phyloP scores from a whole-genome alignment of 371 early-diverging fungal genomes.

The Haplosporangium sp. region DNA sequence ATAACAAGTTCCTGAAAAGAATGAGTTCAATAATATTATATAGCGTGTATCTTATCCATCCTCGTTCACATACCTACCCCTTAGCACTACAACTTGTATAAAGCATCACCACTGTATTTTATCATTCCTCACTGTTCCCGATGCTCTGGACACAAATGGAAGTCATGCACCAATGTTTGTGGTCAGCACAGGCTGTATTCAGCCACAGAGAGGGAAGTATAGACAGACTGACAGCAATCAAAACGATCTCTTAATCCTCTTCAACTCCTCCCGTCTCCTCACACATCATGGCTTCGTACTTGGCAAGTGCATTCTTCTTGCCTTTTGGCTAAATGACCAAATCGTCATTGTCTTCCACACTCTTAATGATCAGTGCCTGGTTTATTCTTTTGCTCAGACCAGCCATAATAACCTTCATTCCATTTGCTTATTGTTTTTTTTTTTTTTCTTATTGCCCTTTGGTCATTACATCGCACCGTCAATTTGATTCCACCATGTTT shows the following conservation, averaged over 20 bases:
- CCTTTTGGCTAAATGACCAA: no score
- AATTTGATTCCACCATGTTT: neutral
- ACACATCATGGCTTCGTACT: constrained; percentile 25
- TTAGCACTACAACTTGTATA: no score
- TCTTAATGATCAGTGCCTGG: no score
- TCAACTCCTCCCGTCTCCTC: neutral
- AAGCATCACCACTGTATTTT: no score
- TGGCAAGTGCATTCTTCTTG: constrained; percentile 17
- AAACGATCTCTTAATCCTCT: neutral
- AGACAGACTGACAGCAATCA: neutral
- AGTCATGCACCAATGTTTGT: no score
- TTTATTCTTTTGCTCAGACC: no score
- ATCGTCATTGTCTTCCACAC: neutral
- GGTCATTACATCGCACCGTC: neutral
- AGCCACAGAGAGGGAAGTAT: no score
- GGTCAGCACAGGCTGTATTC: no score
- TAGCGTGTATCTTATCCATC: neutral
- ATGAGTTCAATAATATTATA: neutral
- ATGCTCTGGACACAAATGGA: no score
- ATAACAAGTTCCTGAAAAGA: neutral
- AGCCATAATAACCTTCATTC: neutral
- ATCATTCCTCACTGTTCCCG: no score
- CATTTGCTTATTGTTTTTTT: neutral
- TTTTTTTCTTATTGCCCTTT: constrained; percentile 1
- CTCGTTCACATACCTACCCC: no score